Base-by-base conservation (phyloP, 345 rosid genomes). In the Arabidopsis suecica region DNA sequence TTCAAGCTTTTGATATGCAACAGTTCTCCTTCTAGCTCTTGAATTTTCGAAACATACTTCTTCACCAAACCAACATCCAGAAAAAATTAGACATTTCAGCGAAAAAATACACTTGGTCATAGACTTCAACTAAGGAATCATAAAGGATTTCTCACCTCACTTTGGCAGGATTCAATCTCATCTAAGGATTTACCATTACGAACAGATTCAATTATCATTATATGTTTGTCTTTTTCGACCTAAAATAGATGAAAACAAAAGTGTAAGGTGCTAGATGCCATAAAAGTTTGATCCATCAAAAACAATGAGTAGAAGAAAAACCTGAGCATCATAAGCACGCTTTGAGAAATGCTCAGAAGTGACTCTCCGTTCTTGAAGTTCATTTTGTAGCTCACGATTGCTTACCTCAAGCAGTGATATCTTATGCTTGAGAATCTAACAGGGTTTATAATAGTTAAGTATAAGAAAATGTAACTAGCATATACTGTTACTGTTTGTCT, bases 171-270 rank as follows among this genome's bases (percentile, higher is more conserved):
- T 40, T 89, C 96, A 78, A 88, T 86, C 76, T 95, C 99, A 67
- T 95, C 97, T 93, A 93, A 89, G 48, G 97, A 75, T 86, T 86
- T 89, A 63, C 99, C 96, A 65, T 82, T 85, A 58, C 97, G 89
- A 71, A 82, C 87, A 58, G 89, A 82, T 81, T 95, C 97, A 68
- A 95, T 83, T 82, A 81, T 86, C 87, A 90, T 81, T 12, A 89
- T 34, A 69, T 92, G 77, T 75, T 88, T 95, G 84, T 90, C 97
- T 70, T 89, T 95, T 75, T 92, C 98, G 50, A 91, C 89, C 99
- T 95, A 66, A 71, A 71, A 81, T 76, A 58, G 59, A 59, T 40
- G 37, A 45, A 79, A 71, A 50, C 25, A 25, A 6, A 64, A 63
- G 61, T 23, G 55, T 73, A 18, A 30, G 33, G 37, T 48, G 34